Evolutionary conservation across 306 rosid species (phyloP).

Genomic region (Quercus alba): DNA sequence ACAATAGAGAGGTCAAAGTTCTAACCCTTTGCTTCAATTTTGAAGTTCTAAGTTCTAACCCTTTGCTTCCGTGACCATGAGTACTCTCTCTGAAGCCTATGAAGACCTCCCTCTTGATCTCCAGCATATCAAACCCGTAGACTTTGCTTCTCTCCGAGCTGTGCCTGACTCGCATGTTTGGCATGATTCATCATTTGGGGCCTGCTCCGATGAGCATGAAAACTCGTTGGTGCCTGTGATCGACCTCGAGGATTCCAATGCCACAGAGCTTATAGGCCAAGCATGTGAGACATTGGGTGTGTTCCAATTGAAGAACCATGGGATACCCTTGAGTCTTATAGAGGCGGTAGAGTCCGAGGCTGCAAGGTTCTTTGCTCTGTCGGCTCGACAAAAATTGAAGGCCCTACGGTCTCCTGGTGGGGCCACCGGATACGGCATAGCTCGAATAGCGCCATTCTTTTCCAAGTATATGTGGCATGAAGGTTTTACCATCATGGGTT

Average conservation of each 20-base stretch:
- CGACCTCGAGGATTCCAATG: conserved; percentile 55
- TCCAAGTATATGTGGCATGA: conserved; percentile 82
- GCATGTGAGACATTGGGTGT: conserved; percentile 81
- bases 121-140: conserved; percentile 53
- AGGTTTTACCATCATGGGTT: conserved; percentile 75
- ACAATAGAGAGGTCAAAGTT: too few species aligned
- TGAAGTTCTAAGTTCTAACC: not conserved
- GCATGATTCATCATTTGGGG: conserved; percentile 19
- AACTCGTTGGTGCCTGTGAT: conserved; percentile 43
- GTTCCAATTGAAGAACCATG: conserved; percentile 64
- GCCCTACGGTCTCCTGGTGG: conserved; percentile 44
- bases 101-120: conserved; percentile 37
- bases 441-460: conserved; percentile 60
- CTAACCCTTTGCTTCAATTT: too few species aligned
- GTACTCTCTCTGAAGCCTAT: conserved; percentile 42
- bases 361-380: conserved; percentile 49
- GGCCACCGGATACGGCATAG: conserved; percentile 62
- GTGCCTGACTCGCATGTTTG: conserved; percentile 77
- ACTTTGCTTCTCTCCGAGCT: conserved; percentile 40
- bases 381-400: conserved; percentile 42
- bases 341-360: conserved; percentile 43
- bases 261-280: conserved; percentile 30
- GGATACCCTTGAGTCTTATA: conserved; percentile 30
- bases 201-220: not conserved
- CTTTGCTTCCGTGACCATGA: conserved; percentile 15